Evolutionary conservation across 2,329 filamentous ascomycete species (phyloP).

Genomic region (Reticulascus tulasneorum): DNA sequence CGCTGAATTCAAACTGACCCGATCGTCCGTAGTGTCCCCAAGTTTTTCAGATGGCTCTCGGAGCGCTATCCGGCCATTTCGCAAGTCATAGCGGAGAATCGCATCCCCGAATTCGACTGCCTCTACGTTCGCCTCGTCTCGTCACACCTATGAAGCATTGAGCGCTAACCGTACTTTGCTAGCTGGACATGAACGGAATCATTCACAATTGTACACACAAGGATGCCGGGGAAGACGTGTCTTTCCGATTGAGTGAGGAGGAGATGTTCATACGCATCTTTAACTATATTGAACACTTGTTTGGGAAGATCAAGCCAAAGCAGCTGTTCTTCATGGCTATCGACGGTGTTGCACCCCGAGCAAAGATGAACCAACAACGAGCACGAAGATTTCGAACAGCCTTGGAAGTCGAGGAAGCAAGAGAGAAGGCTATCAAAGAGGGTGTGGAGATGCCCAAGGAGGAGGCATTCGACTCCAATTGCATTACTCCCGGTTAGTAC

Average conservation of each 20-base stretch:
- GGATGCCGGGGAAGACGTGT: slow-evolving; percentile 79
- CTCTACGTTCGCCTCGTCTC: slow-evolving; percentile 63
- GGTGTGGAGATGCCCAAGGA: slow-evolving; percentile 93
- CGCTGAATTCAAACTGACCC: slow-evolving; percentile 4
- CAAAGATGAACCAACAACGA: slow-evolving; percentile 99
- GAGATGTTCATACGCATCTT: slow-evolving; percentile 99
- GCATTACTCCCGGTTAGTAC: slow-evolving; percentile 78
- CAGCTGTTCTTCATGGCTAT: slow-evolving; percentile 99
- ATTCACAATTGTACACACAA: slow-evolving; percentile 99
- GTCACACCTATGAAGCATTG: slow-evolving; percentile 25
- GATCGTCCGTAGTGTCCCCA: slow-evolving; percentile 57
- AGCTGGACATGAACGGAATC: slow-evolving; percentile 98
- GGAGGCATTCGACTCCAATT: slow-evolving; percentile 96
- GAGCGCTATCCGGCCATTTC: slow-evolving; percentile 98
- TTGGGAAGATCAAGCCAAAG: slow-evolving; percentile 97
- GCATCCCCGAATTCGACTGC: slow-evolving; percentile 98
- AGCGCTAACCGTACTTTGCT: slow-evolving; percentile 25
- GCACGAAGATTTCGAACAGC: slow-evolving; percentile 93
- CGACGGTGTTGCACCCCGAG: slow-evolving; percentile 92
- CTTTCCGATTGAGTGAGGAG: slow-evolving; percentile 91
- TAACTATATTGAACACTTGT: slow-evolving; percentile 99
- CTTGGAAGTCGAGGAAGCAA: slow-evolving; percentile 81
- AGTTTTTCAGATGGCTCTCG: slow-evolving; percentile 98
- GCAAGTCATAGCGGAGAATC: slow-evolving; percentile 96
- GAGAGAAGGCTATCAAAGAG: slow-evolving; percentile 86